These are phyloP conservation scores for Sistotremastrum suecicum DNA, from an alignment of 768 basidiomycete genomes.

Conservation along the genomic window DNA sequence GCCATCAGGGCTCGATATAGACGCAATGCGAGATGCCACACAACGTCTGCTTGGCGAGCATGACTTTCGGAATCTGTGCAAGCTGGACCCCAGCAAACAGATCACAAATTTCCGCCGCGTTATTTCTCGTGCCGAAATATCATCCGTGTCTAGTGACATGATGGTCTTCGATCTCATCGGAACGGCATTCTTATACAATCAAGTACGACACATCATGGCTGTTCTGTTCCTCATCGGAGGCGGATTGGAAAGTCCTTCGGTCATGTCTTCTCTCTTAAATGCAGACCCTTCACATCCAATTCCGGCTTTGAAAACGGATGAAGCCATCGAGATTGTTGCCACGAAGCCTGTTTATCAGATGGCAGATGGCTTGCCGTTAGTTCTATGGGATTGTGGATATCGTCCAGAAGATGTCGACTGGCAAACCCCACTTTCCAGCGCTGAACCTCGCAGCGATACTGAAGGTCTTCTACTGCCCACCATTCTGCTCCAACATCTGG, in stretches of 20 bases:
- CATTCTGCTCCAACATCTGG: conserved; percentile 36
- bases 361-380: conserved; percentile 81
- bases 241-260: conserved; percentile 56
- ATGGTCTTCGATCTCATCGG: conserved; percentile 67
- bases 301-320: conserved; percentile 18
- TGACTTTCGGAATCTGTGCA: conserved; percentile 93
- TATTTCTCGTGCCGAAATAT: conserved; percentile 54
- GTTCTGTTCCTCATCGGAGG: conserved; percentile 79
- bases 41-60: conserved; percentile 67
- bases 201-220: conserved; percentile 91
- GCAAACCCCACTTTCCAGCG: conserved; percentile 35
- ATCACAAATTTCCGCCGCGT: conserved; percentile 63
- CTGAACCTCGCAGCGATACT: conserved; percentile 10
- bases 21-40: conserved; percentile 65
- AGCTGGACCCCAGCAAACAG: conserved; percentile 84
- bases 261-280: conserved; percentile 66
- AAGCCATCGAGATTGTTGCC: conserved; percentile 33
- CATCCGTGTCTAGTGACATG: conserved; percentile 19
- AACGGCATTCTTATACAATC: conserved; percentile 86
- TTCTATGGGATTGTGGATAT: conserved; percentile 86
- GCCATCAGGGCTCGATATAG: conserved; percentile 47
- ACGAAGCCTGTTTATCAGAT: conserved; percentile 86
- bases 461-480: conserved; percentile 15
- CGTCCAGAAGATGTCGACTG: conserved; percentile 51
- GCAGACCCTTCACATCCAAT: conserved; percentile 33